Base-by-base conservation (phyloP, 805 yeast genomes). In the Ogataea dorogensis region DNA sequence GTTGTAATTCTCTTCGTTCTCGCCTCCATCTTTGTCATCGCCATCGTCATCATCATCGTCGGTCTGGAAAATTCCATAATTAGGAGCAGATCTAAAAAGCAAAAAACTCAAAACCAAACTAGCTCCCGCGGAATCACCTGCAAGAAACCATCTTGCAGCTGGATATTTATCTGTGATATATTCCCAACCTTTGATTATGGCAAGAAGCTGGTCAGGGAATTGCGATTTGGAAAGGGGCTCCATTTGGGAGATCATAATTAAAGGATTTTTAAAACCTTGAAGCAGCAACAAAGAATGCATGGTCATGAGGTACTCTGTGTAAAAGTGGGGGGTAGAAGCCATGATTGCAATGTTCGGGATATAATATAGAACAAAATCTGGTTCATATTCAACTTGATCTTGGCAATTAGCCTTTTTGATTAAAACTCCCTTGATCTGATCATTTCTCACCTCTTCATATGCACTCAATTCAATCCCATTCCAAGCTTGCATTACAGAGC, bases 111-210 rank as follows among this genome's bases (percentile, higher is more conserved):
- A 42, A 3, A 59, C 55, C 24, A 70, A 42, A n/a, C 66, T 68
- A 0, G 71, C 77, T 1, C 80, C 79, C 4, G 64, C 51, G 0
- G 77, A 71, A 34, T 74, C 77, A 0, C 79, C 79, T 31, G 60
- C 48, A 4, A 70, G 28, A 3, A 69, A 52, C 2, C 56, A 29
- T 16, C 56, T 56, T 1, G 71, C 52, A 0, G 38, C 31, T 0
- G 61, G 61, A 28, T 48, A 36, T 3, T 24, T 38, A 5, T 36
- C 19, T 0, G 45, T 40, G 5, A 65, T 40, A 30, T 56, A 51
- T 12, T 47, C 44, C 66, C 72, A 71, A 0, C 58, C 64, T 3
- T 36, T 40, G 3, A 56, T 30, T 1, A 60, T 51, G 9, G 50
- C 40, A 5, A 32, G 24, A 23, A 66, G 36, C 16, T 61, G 70